Base-by-base conservation (phyloP, 192 early-diverging fungal genomes). In the Rhizoclosmatium globosum region DNA sequence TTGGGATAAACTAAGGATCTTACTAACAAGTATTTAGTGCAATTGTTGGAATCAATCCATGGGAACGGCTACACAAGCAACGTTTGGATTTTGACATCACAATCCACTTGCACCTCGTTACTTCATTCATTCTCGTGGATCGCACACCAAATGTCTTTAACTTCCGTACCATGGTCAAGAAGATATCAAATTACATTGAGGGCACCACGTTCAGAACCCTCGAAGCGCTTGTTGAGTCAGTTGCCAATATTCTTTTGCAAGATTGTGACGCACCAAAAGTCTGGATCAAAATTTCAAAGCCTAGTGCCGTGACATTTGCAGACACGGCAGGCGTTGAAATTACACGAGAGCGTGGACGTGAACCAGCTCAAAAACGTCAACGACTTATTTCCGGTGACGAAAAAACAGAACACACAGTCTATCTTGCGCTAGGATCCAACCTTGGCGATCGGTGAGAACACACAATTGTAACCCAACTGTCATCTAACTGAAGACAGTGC, bases 51-150 rank as follows among this genome's bases (percentile, higher is more conserved):
- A 92, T 99, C 11, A 95, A 98, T 80, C 92, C 95, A 15, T 97
- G 96, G 94, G 98, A 99, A 82, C 87, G 97, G 31, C 93, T 95
- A 75, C 95, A 96, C 84, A 95, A 95, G 79, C 98, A 99, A 79
- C 86, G 91, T 2, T 92, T 97, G 1, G 83, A 96, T 3, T 79
- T 99, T 71, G 94, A 94, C 71, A 47, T 90, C 6, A 74, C 76
- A 46, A 81, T 87, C 62, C 83, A 88, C 79, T 81, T 96, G 43
- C 87, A 87, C n/a, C 90, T 95, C 59, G 87, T 90, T 64, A 87
- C 91, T 6, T 78, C 80, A 3, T 69, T 50, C n/a, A 68, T 81
- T 42, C 59, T 80, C 48, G 84, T 82, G 4, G 94, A 94, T 76
- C 76, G 87, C 64, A 91, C 93, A 19, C 90, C 91, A 3, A 91